Percentiles rank a stretch among this genome's conserved stretches.
These are phyloP conservation scores for Hamigera avellanea DNA, from an alignment of 495 filamentous ascomycete genomes.

Conservation along the genomic window DNA sequence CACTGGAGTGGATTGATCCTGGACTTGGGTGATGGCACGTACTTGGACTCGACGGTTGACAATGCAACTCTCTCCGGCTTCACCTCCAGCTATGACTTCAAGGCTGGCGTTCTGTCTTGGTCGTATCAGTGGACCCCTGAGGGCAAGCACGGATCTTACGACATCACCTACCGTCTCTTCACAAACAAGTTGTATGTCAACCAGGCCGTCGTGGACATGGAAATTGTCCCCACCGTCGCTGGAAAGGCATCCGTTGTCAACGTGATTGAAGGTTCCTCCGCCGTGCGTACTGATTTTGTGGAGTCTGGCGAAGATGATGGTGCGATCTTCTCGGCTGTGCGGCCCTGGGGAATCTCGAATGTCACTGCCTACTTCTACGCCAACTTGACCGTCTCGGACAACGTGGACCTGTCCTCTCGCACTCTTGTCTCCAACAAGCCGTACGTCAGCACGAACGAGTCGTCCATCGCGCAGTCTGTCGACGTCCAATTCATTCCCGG, in stretches of 20 bases:
- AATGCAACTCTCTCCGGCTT: conserved; percentile 48
- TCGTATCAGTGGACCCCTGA: conserved; percentile 54
- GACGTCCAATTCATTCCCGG: conserved; percentile 37
- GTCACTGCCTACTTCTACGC: conserved; percentile 50
- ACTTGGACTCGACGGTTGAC: conserved; percentile 50
- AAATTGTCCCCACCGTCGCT: conserved; percentile 37
- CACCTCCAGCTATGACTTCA: conserved; percentile 50
- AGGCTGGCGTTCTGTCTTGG: conserved; percentile 51
- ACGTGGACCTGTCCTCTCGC: conserved; percentile 36
- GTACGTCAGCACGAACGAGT: conserved; percentile 43
- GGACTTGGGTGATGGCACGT: conserved; percentile 41
- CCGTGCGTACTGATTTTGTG: conserved; percentile 46
- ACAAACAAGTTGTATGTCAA: conserved; percentile 51
- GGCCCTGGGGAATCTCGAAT: conserved; percentile 40
- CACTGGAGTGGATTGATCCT: conserved; percentile 55
- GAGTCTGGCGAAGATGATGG: conserved; percentile 34
- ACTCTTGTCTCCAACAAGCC: conserved; percentile 27
- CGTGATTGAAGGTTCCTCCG: conserved; percentile 46
- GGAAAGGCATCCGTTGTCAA: conserved; percentile 42
- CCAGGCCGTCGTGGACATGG: conserved; percentile 48
- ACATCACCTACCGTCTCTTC: conserved; percentile 48
- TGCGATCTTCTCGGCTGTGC: conserved; percentile 46
- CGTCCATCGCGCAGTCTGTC: conserved; percentile 47
- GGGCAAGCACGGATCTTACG: conserved; percentile 30
- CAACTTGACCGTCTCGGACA: conserved; percentile 30